Conservation (phyloP, 768 basidiomycete genomes). For the Tylopilus felleus region DNA sequence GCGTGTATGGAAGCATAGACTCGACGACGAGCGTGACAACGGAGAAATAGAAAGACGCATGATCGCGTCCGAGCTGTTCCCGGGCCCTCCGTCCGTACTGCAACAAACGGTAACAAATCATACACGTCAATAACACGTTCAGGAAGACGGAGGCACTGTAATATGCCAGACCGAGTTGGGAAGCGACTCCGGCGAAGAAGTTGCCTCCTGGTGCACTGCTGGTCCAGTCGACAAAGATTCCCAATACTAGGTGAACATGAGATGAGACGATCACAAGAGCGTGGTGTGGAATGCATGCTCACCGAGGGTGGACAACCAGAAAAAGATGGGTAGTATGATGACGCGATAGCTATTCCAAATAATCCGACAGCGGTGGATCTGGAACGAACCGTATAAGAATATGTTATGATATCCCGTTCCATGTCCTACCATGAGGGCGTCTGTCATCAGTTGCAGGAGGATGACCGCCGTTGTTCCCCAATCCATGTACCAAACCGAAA, state of each 20-base stretch:
- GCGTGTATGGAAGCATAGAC: slow-evolving; percentile 25
- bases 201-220: slow-evolving; percentile 17
- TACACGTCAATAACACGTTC: slow-evolving; percentile 17
- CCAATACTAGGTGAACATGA: slow-evolving; percentile 12
- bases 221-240: slow-evolving; percentile 7
- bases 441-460: slow-evolving; percentile 34
- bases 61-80: slow-evolving; percentile 14
- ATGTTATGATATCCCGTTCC: background rate
- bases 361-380: slow-evolving; percentile 40
- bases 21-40: slow-evolving; percentile 17
- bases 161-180: slow-evolving; percentile 17
- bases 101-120: slow-evolving; percentile 23
- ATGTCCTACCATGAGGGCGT: slow-evolving; percentile 28
- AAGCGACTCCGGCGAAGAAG: slow-evolving; percentile 13
- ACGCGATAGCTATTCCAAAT: slow-evolving; percentile 27
- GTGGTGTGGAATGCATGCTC: background rate
- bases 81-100: slow-evolving; percentile 4
- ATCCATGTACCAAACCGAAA: slow-evolving; percentile 28
- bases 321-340: slow-evolving; percentile 11
- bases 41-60: slow-evolving; percentile 17
- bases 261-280: background rate
- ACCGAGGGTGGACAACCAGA: slow-evolving; percentile 27
- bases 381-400: slow-evolving; percentile 3
- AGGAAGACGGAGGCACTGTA: slow-evolving; percentile 14
- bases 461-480: slow-evolving; percentile 25